Percentiles rank a stretch among this genome's conserved stretches.
phyloP scores from a whole-genome alignment of 495 filamentous ascomycete species.

The Tetracladium setigerum region DNA sequence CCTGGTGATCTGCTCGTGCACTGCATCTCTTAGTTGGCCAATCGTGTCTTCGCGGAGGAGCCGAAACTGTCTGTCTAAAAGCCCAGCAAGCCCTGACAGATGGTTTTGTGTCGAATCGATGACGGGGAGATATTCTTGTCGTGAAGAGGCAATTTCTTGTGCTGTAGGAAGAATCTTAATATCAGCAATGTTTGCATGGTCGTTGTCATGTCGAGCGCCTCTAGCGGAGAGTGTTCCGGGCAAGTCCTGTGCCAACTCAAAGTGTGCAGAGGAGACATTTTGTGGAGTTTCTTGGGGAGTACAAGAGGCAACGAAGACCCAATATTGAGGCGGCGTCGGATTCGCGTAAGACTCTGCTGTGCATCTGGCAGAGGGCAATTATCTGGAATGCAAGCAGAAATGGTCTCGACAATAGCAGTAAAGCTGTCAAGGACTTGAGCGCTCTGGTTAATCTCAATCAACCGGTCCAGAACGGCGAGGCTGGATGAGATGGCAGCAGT shows the following conservation, averaged over 20 bases:
- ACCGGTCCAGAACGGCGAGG: slow-evolving; percentile 22
- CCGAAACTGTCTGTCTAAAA: slow-evolving; percentile 65
- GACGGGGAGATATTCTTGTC: slow-evolving; percentile 53
- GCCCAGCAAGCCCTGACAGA: slow-evolving; percentile 45
- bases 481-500: slow-evolving; percentile 22
- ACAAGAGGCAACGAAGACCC: slow-evolving; percentile 26
- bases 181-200: slow-evolving; percentile 48
- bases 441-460: slow-evolving; percentile 26
- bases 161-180: slow-evolving; percentile 58
- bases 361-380: slow-evolving; percentile 18
- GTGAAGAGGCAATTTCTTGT: slow-evolving; percentile 46
- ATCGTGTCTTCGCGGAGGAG: slow-evolving; percentile 60
- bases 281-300: slow-evolving; percentile 9
- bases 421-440: slow-evolving; percentile 24
- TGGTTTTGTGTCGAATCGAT: slow-evolving; percentile 45
- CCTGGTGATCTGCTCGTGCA: slow-evolving; percentile 32
- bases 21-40: slow-evolving; percentile 52
- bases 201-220: slow-evolving; percentile 61
- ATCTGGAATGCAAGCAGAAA: slow-evolving; percentile 22
- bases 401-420: slow-evolving; percentile 20
- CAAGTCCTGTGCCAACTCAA: slow-evolving; percentile 35
- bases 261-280: slow-evolving; percentile 16
- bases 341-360: slow-evolving; percentile 23
- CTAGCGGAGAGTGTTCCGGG: slow-evolving; percentile 45
- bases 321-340: slow-evolving; percentile 31